These are phyloP conservation scores for Trametes punicea DNA, from an alignment of 768 basidiomycete species.

Conservation along the genomic window DNA sequence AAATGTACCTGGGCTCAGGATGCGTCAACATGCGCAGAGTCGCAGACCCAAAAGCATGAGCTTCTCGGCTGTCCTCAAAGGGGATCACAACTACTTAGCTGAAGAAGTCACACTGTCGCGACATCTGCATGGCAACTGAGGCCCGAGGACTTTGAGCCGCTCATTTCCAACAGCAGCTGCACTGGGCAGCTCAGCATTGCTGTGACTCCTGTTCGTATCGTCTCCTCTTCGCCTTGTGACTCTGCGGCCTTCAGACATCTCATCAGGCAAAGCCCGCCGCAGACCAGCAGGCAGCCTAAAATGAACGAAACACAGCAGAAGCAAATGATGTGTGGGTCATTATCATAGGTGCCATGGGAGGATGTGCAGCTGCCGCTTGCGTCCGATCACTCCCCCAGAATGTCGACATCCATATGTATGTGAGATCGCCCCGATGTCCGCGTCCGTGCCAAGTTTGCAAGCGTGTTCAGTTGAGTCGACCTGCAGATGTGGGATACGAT, in stretches of 20 bases:
- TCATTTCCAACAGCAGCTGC: not conserved
- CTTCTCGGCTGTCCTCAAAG: slow-evolving; percentile 17
- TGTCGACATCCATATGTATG: too few species aligned
- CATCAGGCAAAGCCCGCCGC: not conserved
- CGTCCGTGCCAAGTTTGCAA: too few species aligned
- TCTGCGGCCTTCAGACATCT: not conserved
- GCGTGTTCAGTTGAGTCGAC: too few species aligned
- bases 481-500: too few species aligned
- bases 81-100: slow-evolving; percentile 8
- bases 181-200: not conserved
- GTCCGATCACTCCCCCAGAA: slow-evolving; percentile 6
- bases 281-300: too few species aligned
- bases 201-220: not conserved
- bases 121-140: slow-evolving; percentile 18
- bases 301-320: too few species aligned
- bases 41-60: too few species aligned
- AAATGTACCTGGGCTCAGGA: too few species aligned
- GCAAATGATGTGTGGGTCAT: too few species aligned
- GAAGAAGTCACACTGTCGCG: too few species aligned
- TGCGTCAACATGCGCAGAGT: too few species aligned
- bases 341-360: not conserved
- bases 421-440: not conserved
- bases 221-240: not conserved
- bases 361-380: not conserved
- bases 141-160: not conserved